Evolutionary conservation across 306 rosid species (phyloP), one percentile per base, ranked within the genome.

Genomic region (Nissolia schottii): DNA sequence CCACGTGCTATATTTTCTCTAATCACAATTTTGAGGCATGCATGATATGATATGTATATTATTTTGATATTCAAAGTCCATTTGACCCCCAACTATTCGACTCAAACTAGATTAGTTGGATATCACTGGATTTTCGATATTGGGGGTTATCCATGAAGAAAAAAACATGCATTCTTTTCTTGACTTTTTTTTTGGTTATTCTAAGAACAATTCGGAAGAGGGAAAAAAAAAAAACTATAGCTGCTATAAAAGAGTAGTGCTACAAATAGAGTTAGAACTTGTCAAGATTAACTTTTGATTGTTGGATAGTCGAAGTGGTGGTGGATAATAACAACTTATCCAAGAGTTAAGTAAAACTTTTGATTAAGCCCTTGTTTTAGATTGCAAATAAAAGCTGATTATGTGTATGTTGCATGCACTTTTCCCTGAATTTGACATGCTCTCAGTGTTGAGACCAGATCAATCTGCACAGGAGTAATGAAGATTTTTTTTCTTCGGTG

Each of bases 381-480:
- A 71, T 65, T 57, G 46, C 62, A 37, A 56, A 19, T 55, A 27
- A 71, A 20, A 53, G 38, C 55, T 43, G 27, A 43, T 29, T 46
- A 0, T 73, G 19, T 67, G 40, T 28, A 64, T 69, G 22, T 38
- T 76, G 16, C 60, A 24, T 68, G 62, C 46, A 31, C 60, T 40
- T 64, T 16, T 12, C 76, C 40, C 79, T 79, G 77, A 79, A 25
- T 61, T 67, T 64, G 73, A 29, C 7, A 46, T 2, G 18, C 3
- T 65, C 31, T 82, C 79, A 37, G 82, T 66, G 82, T n/a, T 67
- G 70, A 57, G 65, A 68, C 58, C 79, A 27, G 86, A 67, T 32
- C 73, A 79, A 50, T 76, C 76, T 67, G 78, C 80, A 2, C 20
- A 48, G 24, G 72, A 79, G 71, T 49, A 71, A 76, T 82, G 78